Base-by-base conservation (phyloP, 164 flowering plant species). In the Nymphaea colorata region DNA sequence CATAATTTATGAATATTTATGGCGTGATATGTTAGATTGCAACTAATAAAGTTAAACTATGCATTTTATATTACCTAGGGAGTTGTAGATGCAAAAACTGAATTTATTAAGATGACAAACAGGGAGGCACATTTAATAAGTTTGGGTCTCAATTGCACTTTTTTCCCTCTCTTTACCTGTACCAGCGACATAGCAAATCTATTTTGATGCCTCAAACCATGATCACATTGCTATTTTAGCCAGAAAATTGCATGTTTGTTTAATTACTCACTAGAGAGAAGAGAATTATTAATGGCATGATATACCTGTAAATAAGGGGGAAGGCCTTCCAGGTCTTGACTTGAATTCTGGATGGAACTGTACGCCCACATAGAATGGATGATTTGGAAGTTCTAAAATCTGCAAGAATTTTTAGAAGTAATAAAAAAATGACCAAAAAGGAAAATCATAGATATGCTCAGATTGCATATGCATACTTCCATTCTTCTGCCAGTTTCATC, bases 311-410 rank as follows among this genome's bases (percentile, higher is more conserved):
- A 91, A 91, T 44, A 70, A 77, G 72, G 98, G 82, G 17, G 99
- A 91, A 65, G 99, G 91, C 73, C 79, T 82, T 69, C 93, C 89
- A 59, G 99, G 99, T 51, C 99, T 82, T 72, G 99, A 94, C 74
- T 94, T 91, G 73, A 83, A 94, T 75, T 94, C 99, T 11, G 98
- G 99, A 81, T 91, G 99, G 74, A 94, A 94, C 71, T 94, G 99
- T 65, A 87, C 99, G 10, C 97, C 99, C 25, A 94, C 91, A 73
- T 88, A 94, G 69, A 75, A 94, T 17, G 91, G 96, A 80, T 94
- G 99, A 64, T 71, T 65, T 44, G 87, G 84, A 74, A 90, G 82
- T 83, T 94, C 99, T 59, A 94, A 70, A 68, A 91, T 81, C 99
- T 94, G 86, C 78, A 80, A 14, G 55, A 14, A 2, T 7, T 47